These are phyloP conservation scores for Populus hybrid DNA, from an alignment of 441 rosid genomes.

Conservation along the genomic window DNA sequence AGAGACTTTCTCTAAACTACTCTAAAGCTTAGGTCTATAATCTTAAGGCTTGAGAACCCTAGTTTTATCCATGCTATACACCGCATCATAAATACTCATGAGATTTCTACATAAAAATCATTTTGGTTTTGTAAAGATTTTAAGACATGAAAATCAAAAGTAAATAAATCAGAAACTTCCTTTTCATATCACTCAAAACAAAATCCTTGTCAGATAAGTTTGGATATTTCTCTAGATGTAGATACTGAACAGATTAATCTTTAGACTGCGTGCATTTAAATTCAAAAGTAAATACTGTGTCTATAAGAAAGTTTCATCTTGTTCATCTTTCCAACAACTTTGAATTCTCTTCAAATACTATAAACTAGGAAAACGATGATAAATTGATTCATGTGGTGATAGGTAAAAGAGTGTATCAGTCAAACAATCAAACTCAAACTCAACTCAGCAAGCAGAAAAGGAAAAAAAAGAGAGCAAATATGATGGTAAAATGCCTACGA, in stretches of 20 bases:
- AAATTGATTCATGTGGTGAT: too few species aligned
- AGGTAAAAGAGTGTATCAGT: too few species aligned
- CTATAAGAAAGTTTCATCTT: not conserved
- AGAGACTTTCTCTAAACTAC: not conserved
- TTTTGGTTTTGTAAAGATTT: too few species aligned
- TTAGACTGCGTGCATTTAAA: not conserved
- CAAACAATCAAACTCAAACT: not conserved
- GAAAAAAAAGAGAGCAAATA: not conserved
- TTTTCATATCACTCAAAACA: not conserved
- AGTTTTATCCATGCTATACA: not conserved
- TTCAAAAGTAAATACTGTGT: not conserved
- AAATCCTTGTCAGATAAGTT: not conserved
- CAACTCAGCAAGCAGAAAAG: not conserved
- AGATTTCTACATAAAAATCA: too few species aligned
- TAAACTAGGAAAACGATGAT: not conserved
- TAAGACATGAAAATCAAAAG: too few species aligned
- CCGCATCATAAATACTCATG: not conserved
- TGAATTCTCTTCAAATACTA: not conserved
- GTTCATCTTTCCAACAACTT: not conserved
- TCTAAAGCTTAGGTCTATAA: not conserved
- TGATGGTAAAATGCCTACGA: not conserved
- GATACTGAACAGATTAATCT: not conserved
- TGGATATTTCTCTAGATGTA: not conserved
- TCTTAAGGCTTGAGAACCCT: not conserved
- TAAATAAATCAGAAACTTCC: too few species aligned